phyloP scores from a whole-genome alignment of 73 alveolate species.

The Paramecium caudatum region DNA sequence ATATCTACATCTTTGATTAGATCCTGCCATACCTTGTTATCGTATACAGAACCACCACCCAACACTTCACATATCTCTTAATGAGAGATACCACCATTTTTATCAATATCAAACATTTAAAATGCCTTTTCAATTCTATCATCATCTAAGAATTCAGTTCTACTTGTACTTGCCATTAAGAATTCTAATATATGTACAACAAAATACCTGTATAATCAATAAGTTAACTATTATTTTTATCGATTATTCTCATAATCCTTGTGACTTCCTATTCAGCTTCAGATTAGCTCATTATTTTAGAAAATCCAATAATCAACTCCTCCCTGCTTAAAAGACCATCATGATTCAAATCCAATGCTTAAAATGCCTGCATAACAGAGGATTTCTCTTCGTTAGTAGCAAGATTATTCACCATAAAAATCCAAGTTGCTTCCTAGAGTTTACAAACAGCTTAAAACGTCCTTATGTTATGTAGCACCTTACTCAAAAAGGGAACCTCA shows the following conservation, averaged over 20 bases:
- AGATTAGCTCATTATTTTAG: slow-evolving; percentile 61
- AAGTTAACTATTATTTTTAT: slow-evolving; percentile 61
- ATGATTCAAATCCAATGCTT: slow-evolving; percentile 78
- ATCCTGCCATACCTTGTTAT: slow-evolving; percentile 65
- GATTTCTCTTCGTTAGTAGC: slow-evolving; percentile 81
- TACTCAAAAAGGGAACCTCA: slow-evolving; percentile 28
- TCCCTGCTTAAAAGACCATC: slow-evolving; percentile 80
- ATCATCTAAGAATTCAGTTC: slow-evolving; percentile 54
- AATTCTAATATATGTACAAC: slow-evolving; percentile 21
- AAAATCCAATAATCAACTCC: slow-evolving; percentile 81
- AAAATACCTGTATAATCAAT: slow-evolving; percentile 74
- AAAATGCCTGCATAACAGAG: slow-evolving; percentile 64
- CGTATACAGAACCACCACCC: slow-evolving; percentile 36
- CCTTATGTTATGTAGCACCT: slow-evolving; percentile 57
- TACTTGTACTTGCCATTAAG: slow-evolving; percentile 72
- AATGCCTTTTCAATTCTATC: slow-evolving; percentile 65
- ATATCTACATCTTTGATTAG: slow-evolving; percentile 69
- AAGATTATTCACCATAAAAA: slow-evolving; percentile 80
- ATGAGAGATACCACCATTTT: slow-evolving; percentile 62
- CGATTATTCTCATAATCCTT: slow-evolving; percentile 67
- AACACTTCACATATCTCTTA: slow-evolving; percentile 60
- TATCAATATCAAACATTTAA: slow-evolving; percentile 75
- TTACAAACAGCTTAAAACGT: slow-evolving; percentile 55
- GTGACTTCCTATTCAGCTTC: slow-evolving; percentile 75
- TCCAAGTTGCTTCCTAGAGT: slow-evolving; percentile 67